A percentile compares a stretch with the other conserved stretches of the same genome.
These are phyloP conservation scores for Kalanchoe fedtschenkoi DNA, from an alignment of 164 flowering plant species.

Conservation along the genomic window DNA sequence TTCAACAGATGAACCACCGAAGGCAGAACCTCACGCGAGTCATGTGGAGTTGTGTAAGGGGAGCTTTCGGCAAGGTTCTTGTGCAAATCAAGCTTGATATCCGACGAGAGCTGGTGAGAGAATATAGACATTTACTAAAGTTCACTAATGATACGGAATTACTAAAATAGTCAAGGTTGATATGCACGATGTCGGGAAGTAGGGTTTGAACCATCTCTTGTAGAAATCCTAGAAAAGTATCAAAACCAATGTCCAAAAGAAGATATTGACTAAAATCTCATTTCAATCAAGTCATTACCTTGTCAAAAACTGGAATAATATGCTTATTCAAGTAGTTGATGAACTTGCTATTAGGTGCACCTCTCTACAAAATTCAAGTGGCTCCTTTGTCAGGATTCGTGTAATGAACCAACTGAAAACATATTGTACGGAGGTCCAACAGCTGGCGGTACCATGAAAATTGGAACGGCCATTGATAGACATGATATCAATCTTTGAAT, in stretches of 20 bases:
- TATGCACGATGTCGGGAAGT: too few relatives aligned
- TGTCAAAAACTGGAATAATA: constrained; percentile 72
- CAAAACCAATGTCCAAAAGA: background rate
- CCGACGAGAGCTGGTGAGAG: constrained; percentile 75
- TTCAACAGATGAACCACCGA: constrained; percentile 72
- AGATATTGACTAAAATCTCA: background rate
- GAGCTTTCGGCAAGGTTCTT: constrained; percentile 88
- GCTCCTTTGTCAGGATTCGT: background rate
- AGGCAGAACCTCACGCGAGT: constrained; percentile 84
- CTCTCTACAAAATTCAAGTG: constrained; percentile 44
- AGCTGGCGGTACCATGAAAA: constrained; percentile 49
- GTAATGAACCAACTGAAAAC: background rate
- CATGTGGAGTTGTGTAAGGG: constrained; percentile 77
- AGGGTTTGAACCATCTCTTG: too few relatives aligned
- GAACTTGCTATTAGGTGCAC: constrained; percentile 93
- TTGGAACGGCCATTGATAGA: constrained; percentile 77
- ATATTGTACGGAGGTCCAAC: background rate
- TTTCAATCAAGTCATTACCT: constrained; percentile 35
- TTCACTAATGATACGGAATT: background rate
- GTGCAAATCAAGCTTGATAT: constrained; percentile 71
- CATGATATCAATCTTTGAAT: constrained; percentile 85
- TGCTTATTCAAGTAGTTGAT: constrained; percentile 76
- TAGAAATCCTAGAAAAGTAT: background rate
- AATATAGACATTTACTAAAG: background rate
- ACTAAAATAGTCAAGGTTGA: background rate